Evolutionary conservation across 768 basidiomycete species (phyloP).

Genomic region (Lactarius vividus): DNA sequence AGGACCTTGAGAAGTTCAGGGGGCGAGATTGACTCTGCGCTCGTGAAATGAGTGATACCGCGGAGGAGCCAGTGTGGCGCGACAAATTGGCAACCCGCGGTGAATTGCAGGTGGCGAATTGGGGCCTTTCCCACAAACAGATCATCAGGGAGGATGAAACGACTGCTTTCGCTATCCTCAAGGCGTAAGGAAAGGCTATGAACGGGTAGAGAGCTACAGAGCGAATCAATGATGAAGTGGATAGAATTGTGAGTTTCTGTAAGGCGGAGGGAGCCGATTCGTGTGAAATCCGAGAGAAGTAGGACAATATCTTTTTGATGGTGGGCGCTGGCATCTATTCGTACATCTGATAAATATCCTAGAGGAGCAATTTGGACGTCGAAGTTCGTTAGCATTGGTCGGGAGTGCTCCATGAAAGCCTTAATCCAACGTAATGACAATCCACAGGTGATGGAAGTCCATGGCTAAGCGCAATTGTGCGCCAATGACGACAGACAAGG

Average conservation of each 20-base stretch:
- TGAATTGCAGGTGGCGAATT: neutral
- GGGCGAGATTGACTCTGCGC: neutral
- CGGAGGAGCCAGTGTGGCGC: neutral
- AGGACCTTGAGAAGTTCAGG: neutral
- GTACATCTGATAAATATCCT: no score
- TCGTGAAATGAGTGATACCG: neutral
- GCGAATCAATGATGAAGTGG: neutral
- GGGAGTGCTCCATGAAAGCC: neutral
- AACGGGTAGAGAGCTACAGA: neutral
- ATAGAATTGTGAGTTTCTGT: no score
- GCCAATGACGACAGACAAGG: neutral
- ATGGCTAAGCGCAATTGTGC: neutral
- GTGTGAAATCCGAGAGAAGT: neutral
- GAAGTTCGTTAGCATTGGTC: neutral
- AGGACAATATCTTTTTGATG: no score
- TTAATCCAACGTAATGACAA: neutral
- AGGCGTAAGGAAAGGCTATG: neutral
- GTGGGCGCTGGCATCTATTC: no score
- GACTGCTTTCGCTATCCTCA: accelerated
- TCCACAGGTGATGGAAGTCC: neutral
- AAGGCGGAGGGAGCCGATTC: neutral
- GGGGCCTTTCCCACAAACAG: neutral
- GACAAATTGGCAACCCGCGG: neutral
- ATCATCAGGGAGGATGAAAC: neutral
- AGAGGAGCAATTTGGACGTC: neutral